phyloP scores from a whole-genome alignment of 257 asterid species.

The Phtheirospermum japonicum region DNA sequence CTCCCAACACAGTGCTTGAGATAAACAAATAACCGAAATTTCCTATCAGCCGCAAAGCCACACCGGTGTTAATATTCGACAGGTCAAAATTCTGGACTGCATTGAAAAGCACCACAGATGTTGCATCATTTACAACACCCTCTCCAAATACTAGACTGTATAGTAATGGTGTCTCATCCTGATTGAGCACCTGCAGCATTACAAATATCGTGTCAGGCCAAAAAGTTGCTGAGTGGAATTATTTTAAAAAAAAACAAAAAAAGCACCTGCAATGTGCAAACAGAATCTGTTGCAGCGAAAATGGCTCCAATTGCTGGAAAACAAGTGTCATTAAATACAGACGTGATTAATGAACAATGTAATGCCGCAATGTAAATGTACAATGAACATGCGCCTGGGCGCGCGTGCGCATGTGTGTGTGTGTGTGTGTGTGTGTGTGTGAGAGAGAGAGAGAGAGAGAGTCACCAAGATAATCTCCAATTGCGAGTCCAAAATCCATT shows the following conservation, averaged over 20 bases:
- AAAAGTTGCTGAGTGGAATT: neutral
- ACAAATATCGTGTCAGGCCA: slow-evolving; percentile 19
- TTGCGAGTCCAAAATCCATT: slow-evolving; percentile 65
- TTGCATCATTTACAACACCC: slow-evolving; percentile 74
- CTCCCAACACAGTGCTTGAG: slow-evolving; percentile 55
- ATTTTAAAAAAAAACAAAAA: slow-evolving; percentile 17
- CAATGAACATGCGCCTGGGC: neutral
- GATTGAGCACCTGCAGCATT: slow-evolving; percentile 51
- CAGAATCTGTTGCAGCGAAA: slow-evolving; percentile 74
- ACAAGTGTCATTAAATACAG: slow-evolving; percentile 23
- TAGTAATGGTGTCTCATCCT: slow-evolving; percentile 62
- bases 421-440: neutral
- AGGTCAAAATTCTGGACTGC: slow-evolving; percentile 64
- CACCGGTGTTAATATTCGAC: slow-evolving; percentile 34
- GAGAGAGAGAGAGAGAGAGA: slow-evolving; percentile 10
- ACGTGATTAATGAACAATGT: slow-evolving; percentile 2
- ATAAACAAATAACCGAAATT: slow-evolving; percentile 47
- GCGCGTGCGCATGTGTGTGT: too few species aligned
- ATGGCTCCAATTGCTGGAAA: slow-evolving; percentile 69
- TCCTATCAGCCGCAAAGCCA: slow-evolving; percentile 46
- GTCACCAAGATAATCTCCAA: slow-evolving; percentile 89
- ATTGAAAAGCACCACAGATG: slow-evolving; percentile 72
- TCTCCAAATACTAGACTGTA: slow-evolving; percentile 73
- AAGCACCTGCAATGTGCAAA: slow-evolving; percentile 64
- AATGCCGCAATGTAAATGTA: neutral